phyloP scores from a whole-genome alignment of 2,329 filamentous ascomycete species.

The Alternaria arbusti region DNA sequence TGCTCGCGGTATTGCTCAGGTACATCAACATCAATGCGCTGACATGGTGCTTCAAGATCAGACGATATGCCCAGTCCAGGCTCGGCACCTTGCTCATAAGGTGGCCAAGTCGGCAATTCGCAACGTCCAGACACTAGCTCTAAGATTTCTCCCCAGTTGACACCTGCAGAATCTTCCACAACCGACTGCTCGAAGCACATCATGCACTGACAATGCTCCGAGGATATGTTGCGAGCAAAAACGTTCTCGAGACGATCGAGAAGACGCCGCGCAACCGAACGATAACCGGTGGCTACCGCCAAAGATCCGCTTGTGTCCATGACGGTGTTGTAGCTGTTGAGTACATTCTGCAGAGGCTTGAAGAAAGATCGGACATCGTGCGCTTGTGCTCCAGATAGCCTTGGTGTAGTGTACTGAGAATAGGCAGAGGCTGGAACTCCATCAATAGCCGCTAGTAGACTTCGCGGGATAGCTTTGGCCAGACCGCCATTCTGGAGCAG shows the following conservation, averaged over 20 bases:
- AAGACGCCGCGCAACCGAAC: constrained; percentile 87
- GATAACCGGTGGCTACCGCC: constrained; percentile 93
- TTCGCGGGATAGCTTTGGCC: constrained; percentile 71
- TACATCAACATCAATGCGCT: constrained; percentile 89
- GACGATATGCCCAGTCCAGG: constrained; percentile 64
- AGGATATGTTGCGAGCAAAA: constrained; percentile 89
- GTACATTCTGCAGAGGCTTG: constrained; percentile 77
- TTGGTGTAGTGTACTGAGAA: constrained; percentile 65
- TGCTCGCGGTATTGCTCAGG: constrained; percentile 92
- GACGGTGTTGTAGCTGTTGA: constrained; percentile 86
- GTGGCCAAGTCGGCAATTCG: constrained; percentile 87
- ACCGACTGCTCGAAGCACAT: constrained; percentile 70
- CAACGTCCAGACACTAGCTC: constrained; percentile 90
- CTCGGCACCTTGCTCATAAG: constrained; percentile 66
- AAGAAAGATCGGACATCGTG: constrained; percentile 77
- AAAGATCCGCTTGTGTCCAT: constrained; percentile 84
- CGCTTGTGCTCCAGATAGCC: constrained; percentile 42
- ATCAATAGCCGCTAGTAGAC: constrained; percentile 72
- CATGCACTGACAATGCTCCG: constrained; percentile 82
- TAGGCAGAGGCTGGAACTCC: constrained; percentile 62
- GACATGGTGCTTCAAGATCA: constrained; percentile 64
- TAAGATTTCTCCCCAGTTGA: constrained; percentile 95
- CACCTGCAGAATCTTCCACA: constrained; percentile 62
- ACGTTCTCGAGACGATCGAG: constrained; percentile 92
- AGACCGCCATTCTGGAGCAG: constrained; percentile 88